Conservation (phyloP, 257 asterid species). For the Solanum lignicaule region DNA sequence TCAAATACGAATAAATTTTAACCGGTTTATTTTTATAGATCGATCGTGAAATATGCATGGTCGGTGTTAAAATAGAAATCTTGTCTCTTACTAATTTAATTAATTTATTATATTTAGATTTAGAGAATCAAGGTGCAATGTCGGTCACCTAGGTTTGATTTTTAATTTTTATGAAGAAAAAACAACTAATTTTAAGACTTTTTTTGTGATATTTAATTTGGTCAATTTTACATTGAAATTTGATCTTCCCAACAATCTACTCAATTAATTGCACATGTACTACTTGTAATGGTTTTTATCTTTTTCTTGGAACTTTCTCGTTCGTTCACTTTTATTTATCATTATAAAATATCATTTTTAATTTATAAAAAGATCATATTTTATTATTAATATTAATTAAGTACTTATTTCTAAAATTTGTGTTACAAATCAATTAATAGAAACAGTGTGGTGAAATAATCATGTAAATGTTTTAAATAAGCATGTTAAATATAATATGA, state of each 20-base stretch:
- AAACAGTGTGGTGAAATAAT: not conserved
- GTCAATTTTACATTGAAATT: not conserved
- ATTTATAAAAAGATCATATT: too few species aligned
- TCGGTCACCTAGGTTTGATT: not conserved
- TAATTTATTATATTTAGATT: not conserved
- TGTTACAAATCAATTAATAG: not conserved
- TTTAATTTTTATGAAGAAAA: not conserved
- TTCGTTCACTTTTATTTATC: too few species aligned
- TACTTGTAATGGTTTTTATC: not conserved
- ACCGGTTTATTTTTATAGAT: not conserved
- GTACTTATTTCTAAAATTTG: too few species aligned
- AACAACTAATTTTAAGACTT: not conserved
- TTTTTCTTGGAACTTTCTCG: not conserved
- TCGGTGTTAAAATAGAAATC: constrained; percentile 1
- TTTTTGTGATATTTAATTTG: not conserved
- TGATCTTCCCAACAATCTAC: not conserved
- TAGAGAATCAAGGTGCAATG: not conserved
- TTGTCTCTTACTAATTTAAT: not conserved
- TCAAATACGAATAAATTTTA: not conserved
- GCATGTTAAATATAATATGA: too few species aligned
- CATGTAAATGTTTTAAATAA: too few species aligned
- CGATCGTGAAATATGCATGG: not conserved
- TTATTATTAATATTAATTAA: too few species aligned
- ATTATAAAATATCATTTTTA: too few species aligned
- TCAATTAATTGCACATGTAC: not conserved